phyloP scores from a whole-genome alignment of 202 grass and related monocot genomes.

The Bolboschoenoplectus hybrid region DNA sequence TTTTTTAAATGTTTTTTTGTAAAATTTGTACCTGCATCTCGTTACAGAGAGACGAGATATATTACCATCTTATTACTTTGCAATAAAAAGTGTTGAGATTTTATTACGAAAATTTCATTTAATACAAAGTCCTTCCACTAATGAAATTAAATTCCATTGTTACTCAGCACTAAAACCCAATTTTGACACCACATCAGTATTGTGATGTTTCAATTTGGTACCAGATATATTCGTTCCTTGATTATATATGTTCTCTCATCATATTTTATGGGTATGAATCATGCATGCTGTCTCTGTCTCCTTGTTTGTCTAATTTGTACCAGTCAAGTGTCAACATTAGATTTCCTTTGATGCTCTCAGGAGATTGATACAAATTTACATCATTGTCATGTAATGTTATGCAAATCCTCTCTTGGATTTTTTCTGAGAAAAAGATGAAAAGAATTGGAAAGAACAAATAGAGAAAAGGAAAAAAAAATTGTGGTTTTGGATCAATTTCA shows the following conservation, averaged over 20 bases:
- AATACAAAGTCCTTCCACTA: background rate
- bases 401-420: background rate
- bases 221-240: background rate
- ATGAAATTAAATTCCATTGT: background rate
- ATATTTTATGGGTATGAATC: background rate
- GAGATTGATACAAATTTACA: conserved; percentile 10
- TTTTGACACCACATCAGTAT: background rate
- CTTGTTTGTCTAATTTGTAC: conserved; percentile 17
- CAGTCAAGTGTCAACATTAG: conserved; percentile 16
- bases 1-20: too few species aligned
- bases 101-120: background rate
- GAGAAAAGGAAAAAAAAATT: background rate
- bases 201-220: background rate
- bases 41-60: too few species aligned
- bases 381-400: conserved; percentile 24
- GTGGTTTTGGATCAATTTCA: background rate
- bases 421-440: background rate
- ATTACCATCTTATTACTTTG: too few species aligned
- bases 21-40: too few species aligned
- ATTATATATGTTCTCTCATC: background rate
- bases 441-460: background rate
- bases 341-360: conserved; percentile 8
- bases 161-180: background rate
- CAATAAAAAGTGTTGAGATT: background rate
- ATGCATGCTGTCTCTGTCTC: background rate